Conservation (phyloP, 768 basidiomycete genomes). For the Cystoderma amianthinum region DNA sequence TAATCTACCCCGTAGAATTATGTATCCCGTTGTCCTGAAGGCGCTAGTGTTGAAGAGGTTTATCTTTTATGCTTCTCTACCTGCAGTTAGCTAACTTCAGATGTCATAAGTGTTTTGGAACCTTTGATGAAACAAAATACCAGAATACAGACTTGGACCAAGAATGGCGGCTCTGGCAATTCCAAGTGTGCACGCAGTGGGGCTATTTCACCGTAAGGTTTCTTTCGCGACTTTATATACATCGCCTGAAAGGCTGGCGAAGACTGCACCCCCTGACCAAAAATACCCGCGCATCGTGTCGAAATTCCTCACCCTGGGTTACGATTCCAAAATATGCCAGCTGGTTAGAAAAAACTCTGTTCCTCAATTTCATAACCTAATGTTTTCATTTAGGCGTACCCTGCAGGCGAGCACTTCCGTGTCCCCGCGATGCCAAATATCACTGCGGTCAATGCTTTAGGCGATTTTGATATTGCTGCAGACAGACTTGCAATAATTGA, state of each 20-base stretch:
- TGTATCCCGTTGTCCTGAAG: conserved; percentile 11
- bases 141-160: conserved; percentile 54
- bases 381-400: conserved; percentile 42
- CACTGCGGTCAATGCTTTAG: background rate
- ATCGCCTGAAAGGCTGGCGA: too few species aligned
- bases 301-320: background rate
- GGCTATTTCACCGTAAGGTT: conserved; percentile 80
- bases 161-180: conserved; percentile 82
- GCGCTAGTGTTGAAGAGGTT: background rate
- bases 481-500: conserved; percentile 86
- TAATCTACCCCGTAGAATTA: conserved; percentile 18
- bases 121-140: conserved; percentile 64
- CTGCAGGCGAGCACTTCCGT: conserved; percentile 65
- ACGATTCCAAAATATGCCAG: background rate
- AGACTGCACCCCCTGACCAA: background rate
- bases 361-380: background rate
- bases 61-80: background rate
- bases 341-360: background rate
- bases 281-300: background rate
- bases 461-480: conserved; percentile 76
- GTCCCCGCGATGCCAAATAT: conserved; percentile 48
- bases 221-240: too few species aligned
- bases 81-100: too few species aligned
- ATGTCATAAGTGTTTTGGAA: conserved; percentile 84
- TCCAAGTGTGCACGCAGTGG: conserved; percentile 95